Conservation (phyloP, 1,139 yeast species). For the Nematodospora anomalae region DNA sequence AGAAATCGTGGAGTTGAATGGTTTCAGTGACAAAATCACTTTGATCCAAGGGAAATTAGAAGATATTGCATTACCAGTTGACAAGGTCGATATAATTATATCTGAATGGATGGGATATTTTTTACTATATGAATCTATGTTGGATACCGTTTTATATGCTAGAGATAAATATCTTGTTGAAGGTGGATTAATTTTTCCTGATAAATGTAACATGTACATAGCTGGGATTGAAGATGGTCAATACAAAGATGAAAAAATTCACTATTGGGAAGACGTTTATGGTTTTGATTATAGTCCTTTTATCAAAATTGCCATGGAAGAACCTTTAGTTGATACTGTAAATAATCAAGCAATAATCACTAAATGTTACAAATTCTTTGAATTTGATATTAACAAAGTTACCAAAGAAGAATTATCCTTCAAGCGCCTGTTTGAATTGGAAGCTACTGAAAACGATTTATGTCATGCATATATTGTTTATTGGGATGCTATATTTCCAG, state of each 20-base stretch:
- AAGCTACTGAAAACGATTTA: conserved; percentile 74
- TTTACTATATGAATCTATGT: conserved; percentile 92
- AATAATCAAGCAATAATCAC: conserved; percentile 78
- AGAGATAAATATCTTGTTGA: conserved; percentile 86
- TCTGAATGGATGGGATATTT: conserved; percentile 99
- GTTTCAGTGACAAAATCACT: conserved; percentile 84
- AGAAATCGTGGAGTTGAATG: conserved; percentile 80
- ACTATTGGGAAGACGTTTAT: conserved; percentile 95
- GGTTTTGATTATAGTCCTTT: conserved; percentile 89
- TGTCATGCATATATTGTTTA: conserved; percentile 91
- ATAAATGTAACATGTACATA: conserved; percentile 84
- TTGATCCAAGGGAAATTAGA: conserved; percentile 91
- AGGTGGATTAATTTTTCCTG: conserved; percentile 94
- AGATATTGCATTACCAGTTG: conserved; percentile 80
- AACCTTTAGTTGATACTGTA: conserved; percentile 93
- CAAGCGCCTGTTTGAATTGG: conserved; percentile 61
- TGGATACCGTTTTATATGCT: conserved; percentile 93
- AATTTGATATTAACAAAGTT: conserved; percentile 87
- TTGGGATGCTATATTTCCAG: conserved; percentile 89
- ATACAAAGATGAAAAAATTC: conserved; percentile 89
- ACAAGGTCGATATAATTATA: conserved; percentile 87
- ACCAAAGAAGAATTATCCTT: conserved; percentile 81
- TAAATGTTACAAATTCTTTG: conserved; percentile 66
- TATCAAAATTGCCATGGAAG: conserved; percentile 76
- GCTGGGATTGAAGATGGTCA: conserved; percentile 96